phyloP scores from a whole-genome alignment of 495 filamentous ascomycete species.

The Trichoderma gamsii region DNA sequence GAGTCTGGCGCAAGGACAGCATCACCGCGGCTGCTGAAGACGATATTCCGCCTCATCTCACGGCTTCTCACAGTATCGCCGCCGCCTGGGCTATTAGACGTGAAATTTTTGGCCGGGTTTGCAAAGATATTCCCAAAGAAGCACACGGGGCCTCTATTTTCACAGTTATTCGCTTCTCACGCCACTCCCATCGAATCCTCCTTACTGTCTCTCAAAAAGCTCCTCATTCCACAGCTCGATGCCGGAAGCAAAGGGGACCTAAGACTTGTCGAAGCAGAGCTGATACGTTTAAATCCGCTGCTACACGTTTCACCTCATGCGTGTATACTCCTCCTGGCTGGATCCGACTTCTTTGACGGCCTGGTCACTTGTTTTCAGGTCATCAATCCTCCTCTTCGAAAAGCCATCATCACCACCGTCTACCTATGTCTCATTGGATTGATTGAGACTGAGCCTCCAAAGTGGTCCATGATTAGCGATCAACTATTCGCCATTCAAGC shows the following conservation, averaged over 20 bases:
- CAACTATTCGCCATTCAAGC: conserved; percentile 75
- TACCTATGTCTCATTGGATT: conserved; percentile 68
- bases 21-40: conserved; percentile 47
- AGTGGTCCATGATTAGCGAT: conserved; percentile 66
- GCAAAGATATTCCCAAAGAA: conserved; percentile 51
- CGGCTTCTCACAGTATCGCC: conserved; percentile 39
- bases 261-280: conserved; percentile 36
- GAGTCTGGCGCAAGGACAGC: conserved; percentile 29
- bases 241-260: conserved; percentile 43
- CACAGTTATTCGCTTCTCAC: conserved; percentile 24
- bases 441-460: conserved; percentile 57
- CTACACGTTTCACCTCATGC: conserved; percentile 47
- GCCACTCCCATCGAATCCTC: conserved; percentile 17
- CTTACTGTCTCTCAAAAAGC: conserved; percentile 36
- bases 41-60: conserved; percentile 54
- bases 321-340: conserved; percentile 63
- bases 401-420: conserved; percentile 57
- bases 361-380: conserved; percentile 59
- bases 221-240: conserved; percentile 46
- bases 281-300: conserved; percentile 45
- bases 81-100: conserved; percentile 45
- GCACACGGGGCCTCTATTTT: conserved; percentile 28
- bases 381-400: conserved; percentile 51
- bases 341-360: conserved; percentile 79
- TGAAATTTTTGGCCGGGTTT: conserved; percentile 54